These are phyloP conservation scores for Bodo saltans DNA, from an alignment of 78 protist genomes.

Conservation along the genomic window DNA sequence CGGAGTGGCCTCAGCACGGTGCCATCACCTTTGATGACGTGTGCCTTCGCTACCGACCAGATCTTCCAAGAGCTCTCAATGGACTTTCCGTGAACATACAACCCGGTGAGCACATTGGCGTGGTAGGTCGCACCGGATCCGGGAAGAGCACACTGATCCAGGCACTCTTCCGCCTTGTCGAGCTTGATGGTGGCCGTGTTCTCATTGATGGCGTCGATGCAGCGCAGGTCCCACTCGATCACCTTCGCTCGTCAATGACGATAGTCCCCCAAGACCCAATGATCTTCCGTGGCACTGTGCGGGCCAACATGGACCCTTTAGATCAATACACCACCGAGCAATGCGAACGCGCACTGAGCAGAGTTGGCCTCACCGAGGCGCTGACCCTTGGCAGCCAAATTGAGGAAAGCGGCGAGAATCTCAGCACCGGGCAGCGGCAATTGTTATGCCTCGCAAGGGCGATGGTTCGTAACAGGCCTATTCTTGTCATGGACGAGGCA, in stretches of 20 bases:
- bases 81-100: conserved; percentile 38
- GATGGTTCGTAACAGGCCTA: conserved; percentile 17
- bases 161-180: conserved; percentile 57
- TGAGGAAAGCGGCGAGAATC: too few species aligned
- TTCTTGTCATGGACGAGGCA: conserved; percentile 89
- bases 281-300: conserved; percentile 38
- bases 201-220: conserved; percentile 44
- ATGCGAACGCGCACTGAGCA: too few species aligned
- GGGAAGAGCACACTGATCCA: conserved; percentile 62
- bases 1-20: conserved; percentile 33
- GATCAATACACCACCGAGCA: conserved; percentile 7
- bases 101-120: conserved; percentile 66
- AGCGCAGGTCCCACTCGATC: conserved; percentile 5
- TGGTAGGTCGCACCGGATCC: conserved; percentile 80
- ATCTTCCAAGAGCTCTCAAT: conserved; percentile 46
- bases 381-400: too few species aligned
- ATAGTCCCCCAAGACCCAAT: conserved; percentile 57
- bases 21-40: conserved; percentile 31
- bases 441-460: too few species aligned
- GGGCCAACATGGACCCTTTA: conserved; percentile 43
- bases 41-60: conserved; percentile 50
- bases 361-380: too few species aligned
- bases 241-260: conserved; percentile 24
- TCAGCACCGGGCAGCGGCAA: too few species aligned
- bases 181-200: conserved; percentile 15